Conservation (phyloP, 768 basidiomycete species). For the Panaeolus cyanescens region DNA sequence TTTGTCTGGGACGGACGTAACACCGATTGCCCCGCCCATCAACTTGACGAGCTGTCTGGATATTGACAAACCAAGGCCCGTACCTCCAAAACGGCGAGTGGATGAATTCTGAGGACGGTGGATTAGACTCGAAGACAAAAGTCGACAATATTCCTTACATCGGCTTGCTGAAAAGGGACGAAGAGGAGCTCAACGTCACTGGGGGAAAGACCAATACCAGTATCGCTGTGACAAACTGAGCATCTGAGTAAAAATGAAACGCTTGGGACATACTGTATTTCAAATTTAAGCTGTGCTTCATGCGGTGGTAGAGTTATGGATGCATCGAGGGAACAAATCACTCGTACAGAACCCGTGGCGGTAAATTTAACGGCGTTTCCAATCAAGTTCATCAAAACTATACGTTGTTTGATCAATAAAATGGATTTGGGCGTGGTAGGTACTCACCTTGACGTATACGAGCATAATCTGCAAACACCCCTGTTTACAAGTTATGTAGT, state of each 20-base stretch:
- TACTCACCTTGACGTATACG: slow-evolving; percentile 68
- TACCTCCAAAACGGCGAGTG: slow-evolving; percentile 75
- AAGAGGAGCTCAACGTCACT: slow-evolving; percentile 70
- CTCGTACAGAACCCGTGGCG: slow-evolving; percentile 59
- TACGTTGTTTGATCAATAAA: slow-evolving; percentile 5
- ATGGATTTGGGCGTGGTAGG: not conserved
- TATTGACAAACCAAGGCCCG: slow-evolving; percentile 76
- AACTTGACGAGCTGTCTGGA: slow-evolving; percentile 74
- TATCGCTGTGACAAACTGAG: slow-evolving; percentile 48
- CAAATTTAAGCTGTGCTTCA: slow-evolving; percentile 61
- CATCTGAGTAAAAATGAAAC: not conserved
- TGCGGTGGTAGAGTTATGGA: slow-evolving; percentile 30
- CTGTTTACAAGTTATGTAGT: slow-evolving; percentile 24
- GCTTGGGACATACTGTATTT: slow-evolving; percentile 50
- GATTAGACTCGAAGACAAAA: not conserved
- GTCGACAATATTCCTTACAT: slow-evolving; percentile 32
- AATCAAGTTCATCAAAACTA: slow-evolving; percentile 77
- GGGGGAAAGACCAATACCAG: slow-evolving; percentile 69
- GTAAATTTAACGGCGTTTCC: slow-evolving; percentile 82
- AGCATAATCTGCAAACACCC: slow-evolving; percentile 75
- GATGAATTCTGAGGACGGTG: slow-evolving; percentile 55
- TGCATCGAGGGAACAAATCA: slow-evolving; percentile 58
- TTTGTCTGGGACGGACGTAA: slow-evolving; percentile 60
- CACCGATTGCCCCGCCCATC: slow-evolving; percentile 76
- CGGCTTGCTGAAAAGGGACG: slow-evolving; percentile 77